A percentile compares a stretch with the other conserved stretches of the same genome.
Conservation (phyloP, 352 stramenopile genomes). For the Pythium phragmiticola region DNA sequence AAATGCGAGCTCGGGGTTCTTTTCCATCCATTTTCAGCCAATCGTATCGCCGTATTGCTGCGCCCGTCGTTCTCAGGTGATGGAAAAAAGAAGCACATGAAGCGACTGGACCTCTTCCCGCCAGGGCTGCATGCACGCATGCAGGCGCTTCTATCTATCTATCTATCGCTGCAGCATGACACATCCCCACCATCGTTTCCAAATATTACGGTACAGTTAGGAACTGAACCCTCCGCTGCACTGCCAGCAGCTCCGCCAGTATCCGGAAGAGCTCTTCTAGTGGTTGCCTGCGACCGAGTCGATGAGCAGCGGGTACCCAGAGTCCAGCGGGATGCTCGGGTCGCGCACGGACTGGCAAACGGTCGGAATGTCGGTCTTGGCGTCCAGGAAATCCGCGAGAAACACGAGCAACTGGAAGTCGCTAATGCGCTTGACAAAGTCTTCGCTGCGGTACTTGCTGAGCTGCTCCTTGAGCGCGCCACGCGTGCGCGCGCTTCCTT, state of each 20-base stretch:
- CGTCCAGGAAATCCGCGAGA: constrained; percentile 91
- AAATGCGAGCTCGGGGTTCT: constrained; percentile 13
- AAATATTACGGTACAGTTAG: neutral
- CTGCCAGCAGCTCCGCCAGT: neutral
- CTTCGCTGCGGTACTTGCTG: constrained; percentile 52
- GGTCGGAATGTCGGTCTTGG: constrained; percentile 89
- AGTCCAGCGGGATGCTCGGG: constrained; percentile 86
- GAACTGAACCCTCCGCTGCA: neutral
- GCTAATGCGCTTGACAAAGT: constrained; percentile 89
- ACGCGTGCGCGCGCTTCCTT: constrained; percentile 78
- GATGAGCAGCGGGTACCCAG: constrained; percentile 95
- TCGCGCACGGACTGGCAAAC: constrained; percentile 93
- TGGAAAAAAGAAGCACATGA: neutral
- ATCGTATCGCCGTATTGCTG: neutral
- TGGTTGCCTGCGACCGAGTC: constrained; percentile 89
- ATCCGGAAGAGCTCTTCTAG: constrained; percentile 15
- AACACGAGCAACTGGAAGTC: constrained; percentile 98
- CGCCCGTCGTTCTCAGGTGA: neutral
- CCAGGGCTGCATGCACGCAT: neutral
- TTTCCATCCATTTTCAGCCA: constrained; percentile 13
- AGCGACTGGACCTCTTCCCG: neutral
- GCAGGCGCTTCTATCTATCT: neutral
- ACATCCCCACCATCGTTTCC: neutral
- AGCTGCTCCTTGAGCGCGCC: constrained; percentile 94
- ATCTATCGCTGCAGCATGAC: neutral